Base-by-base conservation (phyloP, 78 protist genomes). In the Emiliania huxleyi region DNA sequence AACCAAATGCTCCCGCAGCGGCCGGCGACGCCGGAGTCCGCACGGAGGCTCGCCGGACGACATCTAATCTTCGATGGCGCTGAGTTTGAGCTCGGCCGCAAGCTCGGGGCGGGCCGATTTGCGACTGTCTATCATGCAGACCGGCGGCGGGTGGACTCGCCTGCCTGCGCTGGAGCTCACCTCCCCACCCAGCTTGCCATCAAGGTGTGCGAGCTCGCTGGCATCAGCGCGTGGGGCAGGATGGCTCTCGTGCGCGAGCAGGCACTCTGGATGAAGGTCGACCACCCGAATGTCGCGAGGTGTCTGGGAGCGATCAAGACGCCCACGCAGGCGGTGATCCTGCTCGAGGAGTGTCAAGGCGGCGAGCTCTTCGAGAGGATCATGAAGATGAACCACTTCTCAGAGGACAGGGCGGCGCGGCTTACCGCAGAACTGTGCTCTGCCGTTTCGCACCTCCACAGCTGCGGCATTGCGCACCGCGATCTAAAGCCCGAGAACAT, bases 401-500 rank as follows among this genome's bases (percentile, higher is more conserved):
- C 38, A 1, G 83, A 73, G 83, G 23, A 0, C 8, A 1, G 12
- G 8, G 83, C 83, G 6, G 21, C 83, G 83, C 40, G 83, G 8
- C 38, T 73, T 8, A 73, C 37, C 44, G 1, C 37, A 0, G 44
- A 73, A 44, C 83, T 73, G 26, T 44, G n/a, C 83, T 37, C 44
- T 1, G 83, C 83, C 15, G 43, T 73, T 3, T 19, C 44, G 23
- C 5, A 73, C 83, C 83, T 73, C 44, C 83, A 73, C 83, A 22
- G 21, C 3, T 0, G 43, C 1, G 83, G 83, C n/a, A 37, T 73
- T 26, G 38, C 38, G 0, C 83, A 73, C 83, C 83, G 83, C 83
- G 83, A 73, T 26, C 43, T 73, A 42, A 73, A 73, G 83, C 83
- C 83, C 19, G 83, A 73, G 83, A 73, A 73, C 83, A 73, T 73